Conservation (phyloP, 306 rosid genomes). For the Malus orientalis region DNA sequence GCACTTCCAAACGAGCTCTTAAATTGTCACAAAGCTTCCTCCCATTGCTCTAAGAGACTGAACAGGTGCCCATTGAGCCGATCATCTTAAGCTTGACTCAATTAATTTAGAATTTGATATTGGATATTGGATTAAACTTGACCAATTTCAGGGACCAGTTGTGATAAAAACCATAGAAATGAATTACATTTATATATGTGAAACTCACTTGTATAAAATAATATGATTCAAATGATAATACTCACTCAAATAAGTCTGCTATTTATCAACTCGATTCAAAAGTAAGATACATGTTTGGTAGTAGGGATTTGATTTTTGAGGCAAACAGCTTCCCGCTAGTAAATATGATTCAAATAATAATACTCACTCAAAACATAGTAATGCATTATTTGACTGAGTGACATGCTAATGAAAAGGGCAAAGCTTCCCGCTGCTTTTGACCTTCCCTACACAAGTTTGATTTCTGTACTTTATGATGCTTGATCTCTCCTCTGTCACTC, state of each 20-base stretch:
- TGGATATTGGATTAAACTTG: too few species aligned
- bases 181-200: not conserved
- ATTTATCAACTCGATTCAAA: not conserved
- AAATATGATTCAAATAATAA: too few species aligned
- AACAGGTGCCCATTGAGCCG: constrained; percentile 17
- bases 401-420: constrained; percentile 3
- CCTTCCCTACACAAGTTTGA: constrained; percentile 9
- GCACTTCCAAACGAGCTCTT: too few species aligned
- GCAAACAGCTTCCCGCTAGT: not conserved
- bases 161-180: too few species aligned
- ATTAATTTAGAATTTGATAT: too few species aligned
- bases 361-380: not conserved
- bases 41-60: not conserved
- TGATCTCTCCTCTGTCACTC: not conserved
- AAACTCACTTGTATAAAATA: not conserved
- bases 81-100: not conserved
- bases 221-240: too few species aligned
- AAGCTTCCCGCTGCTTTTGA: constrained; percentile 9
- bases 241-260: not conserved
- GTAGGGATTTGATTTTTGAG: not conserved
- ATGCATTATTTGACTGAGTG: not conserved
- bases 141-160: too few species aligned
- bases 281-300: too few species aligned
- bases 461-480: not conserved
- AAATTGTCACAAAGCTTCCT: not conserved